These are phyloP conservation scores for Scortechinia acanthostroma DNA, from an alignment of 2,329 filamentous ascomycete species.

Conservation along the genomic window DNA sequence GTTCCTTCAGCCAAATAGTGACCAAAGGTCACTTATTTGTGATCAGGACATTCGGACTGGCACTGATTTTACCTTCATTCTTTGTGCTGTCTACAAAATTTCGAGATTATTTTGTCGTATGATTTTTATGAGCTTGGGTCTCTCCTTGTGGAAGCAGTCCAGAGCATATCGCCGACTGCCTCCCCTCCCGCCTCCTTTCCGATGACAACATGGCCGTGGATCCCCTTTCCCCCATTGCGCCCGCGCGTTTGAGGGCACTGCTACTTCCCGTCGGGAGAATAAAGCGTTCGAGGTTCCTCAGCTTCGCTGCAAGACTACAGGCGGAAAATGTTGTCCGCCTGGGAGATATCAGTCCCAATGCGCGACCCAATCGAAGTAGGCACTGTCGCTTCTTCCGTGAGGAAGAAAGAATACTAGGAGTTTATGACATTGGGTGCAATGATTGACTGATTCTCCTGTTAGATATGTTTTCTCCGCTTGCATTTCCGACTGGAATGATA, in stretches of 20 bases:
- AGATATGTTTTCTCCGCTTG: conserved; percentile 54
- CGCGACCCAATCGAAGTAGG: conserved; percentile 47
- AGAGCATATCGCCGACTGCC: conserved; percentile 10
- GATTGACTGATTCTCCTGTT: too few relatives aligned
- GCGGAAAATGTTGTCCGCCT: conserved; percentile 45
- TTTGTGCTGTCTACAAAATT: too few relatives aligned
- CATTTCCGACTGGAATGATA: conserved; percentile 47
- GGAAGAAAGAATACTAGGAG: too few relatives aligned
- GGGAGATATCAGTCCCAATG: conserved; percentile 49
- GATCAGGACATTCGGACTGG: too few relatives aligned
- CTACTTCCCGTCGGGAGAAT: conserved; percentile 53
- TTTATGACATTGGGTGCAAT: conserved; percentile 11
- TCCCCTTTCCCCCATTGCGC: conserved; percentile 53
- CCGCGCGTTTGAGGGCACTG: conserved; percentile 51
- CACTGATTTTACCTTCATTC: too few relatives aligned
- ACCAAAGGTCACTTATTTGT: too few relatives aligned
- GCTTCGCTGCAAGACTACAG: conserved; percentile 45
- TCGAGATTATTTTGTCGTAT: too few relatives aligned
- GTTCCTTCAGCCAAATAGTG: too few relatives aligned
- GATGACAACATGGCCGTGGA: conserved; percentile 49
- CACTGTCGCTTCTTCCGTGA: conserved; percentile 3
- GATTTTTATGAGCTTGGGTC: too few relatives aligned
- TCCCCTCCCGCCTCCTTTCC: conserved; percentile 17
- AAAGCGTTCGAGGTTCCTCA: conserved; percentile 44
- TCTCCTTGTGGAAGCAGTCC: background rate